phyloP scores from a whole-genome alignment of 2,329 filamentous ascomycete genomes.

The Hypoxylon sp. region DNA sequence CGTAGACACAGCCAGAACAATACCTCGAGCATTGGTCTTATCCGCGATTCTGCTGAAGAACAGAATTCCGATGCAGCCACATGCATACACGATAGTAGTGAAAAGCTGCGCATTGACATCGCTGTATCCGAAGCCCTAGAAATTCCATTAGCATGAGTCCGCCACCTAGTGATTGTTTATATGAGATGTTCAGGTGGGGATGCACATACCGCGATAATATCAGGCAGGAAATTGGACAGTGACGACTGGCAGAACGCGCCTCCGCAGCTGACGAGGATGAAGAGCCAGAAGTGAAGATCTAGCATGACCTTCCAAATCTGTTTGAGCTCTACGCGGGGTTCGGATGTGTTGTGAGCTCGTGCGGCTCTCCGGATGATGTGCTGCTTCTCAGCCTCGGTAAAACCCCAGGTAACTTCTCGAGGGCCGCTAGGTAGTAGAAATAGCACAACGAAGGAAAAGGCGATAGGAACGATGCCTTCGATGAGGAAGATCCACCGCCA shows the following conservation, averaged over 20 bases:
- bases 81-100: constrained; percentile 48
- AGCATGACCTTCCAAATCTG: constrained; percentile 44
- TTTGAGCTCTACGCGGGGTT: constrained; percentile 28
- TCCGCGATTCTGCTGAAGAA: constrained; percentile 45
- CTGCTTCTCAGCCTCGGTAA: constrained; percentile 43
- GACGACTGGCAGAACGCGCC: constrained; percentile 46
- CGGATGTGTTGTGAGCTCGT: constrained; percentile 45
- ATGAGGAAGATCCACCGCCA: constrained; percentile 51
- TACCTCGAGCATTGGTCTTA: constrained; percentile 43
- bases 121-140: constrained; percentile 46
- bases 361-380: constrained; percentile 41
- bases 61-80: constrained; percentile 47
- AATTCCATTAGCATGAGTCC: neutral
- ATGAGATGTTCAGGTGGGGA: neutral
- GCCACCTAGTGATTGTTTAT: neutral
- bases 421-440: constrained; percentile 44
- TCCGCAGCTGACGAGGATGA: constrained; percentile 44
- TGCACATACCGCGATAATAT: constrained; percentile 34
- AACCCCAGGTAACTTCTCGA: constrained; percentile 36
- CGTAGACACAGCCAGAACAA: constrained; percentile 33
- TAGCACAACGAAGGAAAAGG: constrained; percentile 44
- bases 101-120: constrained; percentile 46
- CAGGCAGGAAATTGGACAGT: constrained; percentile 46
- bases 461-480: constrained; percentile 46
- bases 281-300: constrained; percentile 49